Evolutionary conservation across 306 rosid species (phyloP), one percentile per base, ranked within the genome.

Genomic region (Vicia faba): DNA sequence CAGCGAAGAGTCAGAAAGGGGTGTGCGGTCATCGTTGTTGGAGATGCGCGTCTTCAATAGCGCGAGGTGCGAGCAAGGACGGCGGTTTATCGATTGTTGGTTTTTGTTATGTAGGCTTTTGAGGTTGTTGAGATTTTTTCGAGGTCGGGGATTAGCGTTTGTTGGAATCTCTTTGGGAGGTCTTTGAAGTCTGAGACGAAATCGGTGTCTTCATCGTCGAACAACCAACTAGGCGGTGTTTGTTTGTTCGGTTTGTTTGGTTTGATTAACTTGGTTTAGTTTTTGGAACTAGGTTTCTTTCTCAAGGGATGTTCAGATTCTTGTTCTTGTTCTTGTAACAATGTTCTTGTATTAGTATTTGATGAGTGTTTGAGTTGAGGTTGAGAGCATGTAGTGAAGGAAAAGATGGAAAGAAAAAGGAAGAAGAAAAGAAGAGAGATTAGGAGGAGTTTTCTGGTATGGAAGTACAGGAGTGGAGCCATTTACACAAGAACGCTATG

Each of bases 91-190:
- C n/a, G n/a, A n/a, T 86, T 88, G 82, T 88, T 93, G 68, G 93
- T 91, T 82, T 76, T 70, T 23, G 33, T 84, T 4, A 93, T 66
- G 77, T 93, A 93, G 0, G 82, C 76, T 61, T 70, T 88, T 0
- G 99, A 93, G 8, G 89, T 86, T 71, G 76, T 82, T 2, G 97
- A 90, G 88, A 93, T 77, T 82, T 59, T 76, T 55, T 86, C 95
- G 1, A 93, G 82, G 77, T 93, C 99, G 11, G 99, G 99, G 69
- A 93, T 29, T 1, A 93, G 76, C 6, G 86, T 66, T 13, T 79
- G 63, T 10, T 90, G 97, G 76, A 93, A 86, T 19, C 55, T 86
- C 8, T 48, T 31, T 0, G 99, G 87, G 8, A 93, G 79, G 77
- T 86, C 97, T 13, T 76, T 62, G 61, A 90, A 71, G 3, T 81